Evolutionary conservation across 331 rosid genomes (phyloP).

Genomic region (Dryas integrifolia): DNA sequence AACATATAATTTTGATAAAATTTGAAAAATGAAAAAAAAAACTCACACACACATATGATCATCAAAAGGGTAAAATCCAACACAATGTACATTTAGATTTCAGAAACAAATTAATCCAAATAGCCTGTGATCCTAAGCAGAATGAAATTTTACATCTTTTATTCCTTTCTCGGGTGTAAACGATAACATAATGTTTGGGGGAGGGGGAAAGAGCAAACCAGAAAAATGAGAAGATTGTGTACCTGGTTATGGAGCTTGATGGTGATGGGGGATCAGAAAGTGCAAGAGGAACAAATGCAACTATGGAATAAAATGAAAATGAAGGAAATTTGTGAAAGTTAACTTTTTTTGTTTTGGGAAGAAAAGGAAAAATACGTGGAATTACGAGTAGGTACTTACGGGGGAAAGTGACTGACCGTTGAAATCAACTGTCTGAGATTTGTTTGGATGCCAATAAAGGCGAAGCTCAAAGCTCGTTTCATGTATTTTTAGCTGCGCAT

Average conservation of each 20-base stretch:
- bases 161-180: background rate
- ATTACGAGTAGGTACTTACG: constrained; percentile 31
- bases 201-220: background rate
- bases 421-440: constrained; percentile 41
- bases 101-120: background rate
- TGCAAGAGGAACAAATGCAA: constrained; percentile 3
- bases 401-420: constrained; percentile 39
- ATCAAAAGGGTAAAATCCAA: background rate
- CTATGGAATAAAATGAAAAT: background rate
- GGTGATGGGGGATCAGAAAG: constrained; percentile 21
- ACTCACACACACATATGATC: background rate
- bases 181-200: background rate
- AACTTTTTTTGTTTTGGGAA: background rate
- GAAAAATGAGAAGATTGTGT: background rate
- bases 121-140: background rate
- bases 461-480: background rate
- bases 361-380: constrained; percentile 24
- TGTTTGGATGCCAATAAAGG: constrained; percentile 31
- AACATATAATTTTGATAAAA: background rate
- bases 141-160: background rate
- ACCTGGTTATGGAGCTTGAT: constrained; percentile 26
- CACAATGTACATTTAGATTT: constrained; percentile 6
- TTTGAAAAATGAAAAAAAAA: background rate
- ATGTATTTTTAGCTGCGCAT: background rate
- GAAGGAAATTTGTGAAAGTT: background rate